phyloP scores from a whole-genome alignment of 805 yeast genomes.

The Suhomyces sp. region DNA sequence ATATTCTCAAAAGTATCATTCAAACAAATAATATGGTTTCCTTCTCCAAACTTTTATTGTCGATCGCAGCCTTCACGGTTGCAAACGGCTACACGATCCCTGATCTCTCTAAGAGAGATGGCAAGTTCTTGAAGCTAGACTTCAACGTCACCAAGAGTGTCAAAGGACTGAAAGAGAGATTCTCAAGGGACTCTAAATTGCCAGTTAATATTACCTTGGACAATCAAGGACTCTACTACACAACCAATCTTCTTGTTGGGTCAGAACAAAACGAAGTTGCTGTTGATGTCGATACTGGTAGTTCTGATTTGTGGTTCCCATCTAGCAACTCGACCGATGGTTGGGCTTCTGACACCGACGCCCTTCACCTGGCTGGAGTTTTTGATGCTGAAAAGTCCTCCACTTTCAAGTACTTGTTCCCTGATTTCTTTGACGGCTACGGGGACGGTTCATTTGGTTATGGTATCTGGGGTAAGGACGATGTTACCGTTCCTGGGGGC shows the following conservation, averaged over 20 bases:
- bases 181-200: background rate
- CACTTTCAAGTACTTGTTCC: conserved; percentile 40
- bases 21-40: background rate
- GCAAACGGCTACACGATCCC: background rate
- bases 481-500: conserved; percentile 5
- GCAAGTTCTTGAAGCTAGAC: background rate
- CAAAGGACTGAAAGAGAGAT: background rate
- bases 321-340: background rate
- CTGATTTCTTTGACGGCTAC: conserved; percentile 42
- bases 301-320: background rate
- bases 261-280: background rate
- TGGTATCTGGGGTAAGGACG: conserved; percentile 25
- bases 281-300: background rate
- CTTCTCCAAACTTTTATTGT: background rate
- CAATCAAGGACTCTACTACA: background rate
- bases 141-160: background rate
- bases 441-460: conserved; percentile 47
- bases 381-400: conserved; percentile 41
- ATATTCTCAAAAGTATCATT: background rate
- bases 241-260: background rate
- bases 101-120: background rate
- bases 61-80: background rate
- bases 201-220: background rate
- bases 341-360: background rate
- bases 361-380: conserved; percentile 16